Evolutionary conservation across 306 rosid species (phyloP).

Genomic region (Castanea sativa): DNA sequence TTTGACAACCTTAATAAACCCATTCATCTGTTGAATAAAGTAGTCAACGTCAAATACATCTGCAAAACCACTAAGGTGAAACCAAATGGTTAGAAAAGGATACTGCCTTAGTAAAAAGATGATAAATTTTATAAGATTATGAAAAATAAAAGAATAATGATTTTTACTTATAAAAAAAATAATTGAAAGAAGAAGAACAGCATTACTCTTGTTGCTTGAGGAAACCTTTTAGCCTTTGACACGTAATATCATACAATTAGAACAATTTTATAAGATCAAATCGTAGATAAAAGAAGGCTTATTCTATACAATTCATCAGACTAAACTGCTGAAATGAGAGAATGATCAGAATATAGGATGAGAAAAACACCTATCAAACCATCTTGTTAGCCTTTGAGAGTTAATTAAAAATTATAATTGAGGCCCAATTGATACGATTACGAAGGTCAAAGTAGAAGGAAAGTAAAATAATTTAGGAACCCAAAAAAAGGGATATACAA

Average conservation of each 20-base stretch:
- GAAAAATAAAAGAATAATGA: too few relatives aligned
- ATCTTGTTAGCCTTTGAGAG: neutral
- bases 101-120: neutral
- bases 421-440: neutral
- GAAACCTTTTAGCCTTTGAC: neutral
- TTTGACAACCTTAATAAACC: conserved; percentile 70
- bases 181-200: neutral
- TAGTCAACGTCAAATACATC: conserved; percentile 82
- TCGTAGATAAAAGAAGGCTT: neutral
- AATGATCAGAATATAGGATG: neutral
- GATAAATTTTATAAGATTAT: too few relatives aligned
- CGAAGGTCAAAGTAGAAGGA: neutral
- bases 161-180: too few relatives aligned
- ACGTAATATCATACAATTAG: neutral
- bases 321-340: neutral
- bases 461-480: too few relatives aligned
- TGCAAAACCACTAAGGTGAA: conserved; percentile 69
- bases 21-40: conserved; percentile 65
- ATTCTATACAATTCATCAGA: neutral
- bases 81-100: conserved; percentile 19
- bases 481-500: conserved; percentile 15
- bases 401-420: neutral
- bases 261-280: neutral
- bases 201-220: neutral
- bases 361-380: neutral